phyloP scores from a whole-genome alignment of 1,139 yeast genomes.

The Ogataea hybrid region DNA sequence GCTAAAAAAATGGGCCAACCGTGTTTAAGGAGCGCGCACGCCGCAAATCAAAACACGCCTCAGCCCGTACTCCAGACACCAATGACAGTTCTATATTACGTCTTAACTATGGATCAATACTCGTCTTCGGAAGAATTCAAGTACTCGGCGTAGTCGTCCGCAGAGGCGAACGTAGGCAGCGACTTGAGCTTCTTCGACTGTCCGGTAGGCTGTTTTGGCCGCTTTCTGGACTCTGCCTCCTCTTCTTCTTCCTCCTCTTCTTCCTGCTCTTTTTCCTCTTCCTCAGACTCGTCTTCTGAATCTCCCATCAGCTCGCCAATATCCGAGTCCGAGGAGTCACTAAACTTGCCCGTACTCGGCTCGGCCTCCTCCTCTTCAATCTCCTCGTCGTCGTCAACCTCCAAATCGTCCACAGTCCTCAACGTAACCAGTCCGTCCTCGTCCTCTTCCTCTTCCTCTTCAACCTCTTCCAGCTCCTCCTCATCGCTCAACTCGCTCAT shows the following conservation, averaged over 20 bases:
- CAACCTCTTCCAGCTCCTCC: conserved; percentile 27
- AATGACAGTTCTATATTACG: too few relatives aligned
- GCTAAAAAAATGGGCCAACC: too few relatives aligned
- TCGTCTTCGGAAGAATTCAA: conserved; percentile 61
- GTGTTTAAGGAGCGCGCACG: too few relatives aligned
- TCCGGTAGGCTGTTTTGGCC: conserved; percentile 22
- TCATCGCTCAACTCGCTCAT: conserved; percentile 33
- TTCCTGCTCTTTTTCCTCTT: too few relatives aligned
- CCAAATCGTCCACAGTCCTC: conserved; percentile 31
- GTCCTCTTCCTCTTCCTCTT: conserved; percentile 30
- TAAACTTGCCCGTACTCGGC: background rate
- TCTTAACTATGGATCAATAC: conserved; percentile 2
- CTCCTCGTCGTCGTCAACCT: conserved; percentile 35
- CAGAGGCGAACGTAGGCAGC: conserved; percentile 86
- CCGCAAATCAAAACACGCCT: background rate
- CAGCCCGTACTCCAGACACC: background rate
- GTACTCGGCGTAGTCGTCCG: conserved; percentile 81
- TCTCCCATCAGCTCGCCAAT: conserved; percentile 11
- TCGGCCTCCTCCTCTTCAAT: conserved; percentile 19
- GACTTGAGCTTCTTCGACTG: conserved; percentile 55
- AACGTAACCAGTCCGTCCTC: conserved; percentile 27
- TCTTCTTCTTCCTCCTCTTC: conserved; percentile 21
- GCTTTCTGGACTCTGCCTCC: conserved; percentile 19
- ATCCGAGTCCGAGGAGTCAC: conserved; percentile 4
- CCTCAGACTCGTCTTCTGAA: conserved; percentile 17